Conservation (phyloP, 2,329 filamentous ascomycete species). For the Trichophyton schoenleinii region DNA sequence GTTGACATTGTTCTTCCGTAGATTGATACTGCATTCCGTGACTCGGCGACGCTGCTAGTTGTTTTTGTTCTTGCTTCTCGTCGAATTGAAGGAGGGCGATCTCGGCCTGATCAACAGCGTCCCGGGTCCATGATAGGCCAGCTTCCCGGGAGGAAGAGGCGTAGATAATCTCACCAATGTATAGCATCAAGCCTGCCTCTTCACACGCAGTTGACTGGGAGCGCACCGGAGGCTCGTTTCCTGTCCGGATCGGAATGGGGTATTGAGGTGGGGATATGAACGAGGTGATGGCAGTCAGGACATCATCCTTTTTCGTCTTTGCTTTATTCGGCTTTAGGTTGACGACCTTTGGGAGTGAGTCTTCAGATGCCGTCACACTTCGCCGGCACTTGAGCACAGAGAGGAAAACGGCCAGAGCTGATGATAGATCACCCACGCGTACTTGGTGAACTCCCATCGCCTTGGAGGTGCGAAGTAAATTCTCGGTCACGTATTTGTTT, state of each 20-base stretch:
- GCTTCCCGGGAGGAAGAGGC: conserved; percentile 52
- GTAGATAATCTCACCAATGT: conserved; percentile 89
- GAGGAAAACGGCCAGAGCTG: conserved; percentile 71
- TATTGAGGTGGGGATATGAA: conserved; percentile 47
- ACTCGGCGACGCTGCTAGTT: not conserved
- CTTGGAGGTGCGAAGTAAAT: conserved; percentile 63
- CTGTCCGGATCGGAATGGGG: conserved; percentile 57
- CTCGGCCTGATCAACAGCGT: conserved; percentile 72
- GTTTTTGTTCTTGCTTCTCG: conserved; percentile 17
- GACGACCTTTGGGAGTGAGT: conserved; percentile 15
- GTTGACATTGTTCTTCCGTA: conserved; percentile 52
- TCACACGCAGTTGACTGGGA: conserved; percentile 58
- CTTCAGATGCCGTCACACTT: conserved; percentile 36
- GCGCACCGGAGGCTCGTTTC: conserved; percentile 54
- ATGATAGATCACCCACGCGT: conserved; percentile 49
- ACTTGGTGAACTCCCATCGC: conserved; percentile 69
- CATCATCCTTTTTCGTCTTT: conserved; percentile 16
- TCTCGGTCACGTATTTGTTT: conserved; percentile 48
- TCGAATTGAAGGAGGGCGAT: conserved; percentile 38
- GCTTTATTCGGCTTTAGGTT: conserved; percentile 12
- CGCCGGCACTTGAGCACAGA: conserved; percentile 71
- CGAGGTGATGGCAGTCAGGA: conserved; percentile 30
- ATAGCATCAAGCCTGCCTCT: conserved; percentile 73
- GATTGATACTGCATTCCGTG: conserved; percentile 18
- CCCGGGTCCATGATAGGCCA: conserved; percentile 78